Conservation (phyloP, 805 yeast genomes). For the Wickerhamomyces queroliae region DNA sequence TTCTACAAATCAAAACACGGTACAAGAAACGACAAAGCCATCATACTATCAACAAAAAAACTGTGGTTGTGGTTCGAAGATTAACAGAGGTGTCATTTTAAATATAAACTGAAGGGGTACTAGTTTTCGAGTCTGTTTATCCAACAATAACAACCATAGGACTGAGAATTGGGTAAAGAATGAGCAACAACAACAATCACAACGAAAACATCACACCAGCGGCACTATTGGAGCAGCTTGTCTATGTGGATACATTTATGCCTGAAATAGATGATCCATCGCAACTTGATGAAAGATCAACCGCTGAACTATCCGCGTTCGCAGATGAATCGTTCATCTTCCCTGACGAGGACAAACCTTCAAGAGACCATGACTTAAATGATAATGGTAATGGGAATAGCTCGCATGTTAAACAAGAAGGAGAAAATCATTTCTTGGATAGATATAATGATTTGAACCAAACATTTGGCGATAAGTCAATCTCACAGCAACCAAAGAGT, state of each 20-base stretch:
- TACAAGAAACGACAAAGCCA: no score
- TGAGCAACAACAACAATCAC: slow-evolving; percentile 3
- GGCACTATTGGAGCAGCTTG: slow-evolving; percentile 64
- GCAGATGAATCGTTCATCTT: slow-evolving; percentile 77
- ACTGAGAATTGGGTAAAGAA: slow-evolving; percentile 1
- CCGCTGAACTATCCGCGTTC: slow-evolving; percentile 72
- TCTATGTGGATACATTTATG: slow-evolving; percentile 74
- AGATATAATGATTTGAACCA: slow-evolving; percentile 9
- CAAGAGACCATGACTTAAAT: slow-evolving; percentile 10
- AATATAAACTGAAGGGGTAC: no score
- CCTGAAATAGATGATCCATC: slow-evolving; percentile 39
- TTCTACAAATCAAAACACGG: no score
- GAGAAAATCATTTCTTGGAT: slow-evolving; percentile 5
- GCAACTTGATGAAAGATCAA: slow-evolving; percentile 44
- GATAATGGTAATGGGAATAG: slow-evolving; percentile 7
- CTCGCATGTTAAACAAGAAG: not conserved
- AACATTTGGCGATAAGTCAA: not conserved
- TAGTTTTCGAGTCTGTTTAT: no score
- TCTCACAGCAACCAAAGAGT: slow-evolving; percentile 4
- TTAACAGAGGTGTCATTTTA: no score
- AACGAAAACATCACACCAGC: slow-evolving; percentile 29
- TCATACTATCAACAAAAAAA: no score
- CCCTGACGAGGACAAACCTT: slow-evolving; percentile 75
- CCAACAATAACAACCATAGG: no score
- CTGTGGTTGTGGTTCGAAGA: no score